Evolutionary conservation across 352 stramenopile species (phyloP).

Genomic region (Phytophthora boehmeriae): DNA sequence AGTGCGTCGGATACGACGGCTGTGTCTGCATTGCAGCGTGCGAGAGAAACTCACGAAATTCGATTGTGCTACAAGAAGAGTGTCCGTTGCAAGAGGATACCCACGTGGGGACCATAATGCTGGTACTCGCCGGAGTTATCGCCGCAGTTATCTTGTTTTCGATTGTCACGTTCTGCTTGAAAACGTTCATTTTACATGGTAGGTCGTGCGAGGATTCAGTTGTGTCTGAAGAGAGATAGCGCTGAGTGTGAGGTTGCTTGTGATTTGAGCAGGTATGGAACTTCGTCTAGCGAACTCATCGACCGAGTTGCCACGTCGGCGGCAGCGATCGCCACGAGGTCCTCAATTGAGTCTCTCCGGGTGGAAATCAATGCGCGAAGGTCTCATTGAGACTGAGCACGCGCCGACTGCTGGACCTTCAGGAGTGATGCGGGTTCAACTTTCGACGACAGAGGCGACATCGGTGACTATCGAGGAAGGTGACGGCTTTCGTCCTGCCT

Average conservation of each 20-base stretch:
- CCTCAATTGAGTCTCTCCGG: conserved; percentile 34
- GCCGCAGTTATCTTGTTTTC: conserved; percentile 29
- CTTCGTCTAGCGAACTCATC: not conserved
- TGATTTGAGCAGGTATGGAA: conserved; percentile 12
- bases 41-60: conserved; percentile 28
- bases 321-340: conserved; percentile 11
- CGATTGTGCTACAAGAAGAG: conserved; percentile 20
- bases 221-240: not conserved
- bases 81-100: conserved; percentile 26
- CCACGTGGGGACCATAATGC: conserved; percentile 20
- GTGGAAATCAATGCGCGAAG: conserved; percentile 41
- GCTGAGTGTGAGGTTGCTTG: not conserved
- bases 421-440: conserved; percentile 29
- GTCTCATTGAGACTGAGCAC: conserved; percentile 37
- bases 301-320: not conserved
- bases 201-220: conserved; percentile 15
- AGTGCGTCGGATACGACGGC: conserved; percentile 27
- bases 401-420: conserved; percentile 8
- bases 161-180: conserved; percentile 22
- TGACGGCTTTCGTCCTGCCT: conserved; percentile 21
- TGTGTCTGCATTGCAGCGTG: conserved; percentile 54
- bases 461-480: conserved; percentile 29
- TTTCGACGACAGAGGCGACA: conserved; percentile 14
- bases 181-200: conserved; percentile 11
- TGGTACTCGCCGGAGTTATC: conserved; percentile 22